A percentile compares a stretch with the other conserved stretches of the same genome.
phyloP scores from a whole-genome alignment of 1,284 basidiomycete genomes.

The Sanghuangporus baumii region DNA sequence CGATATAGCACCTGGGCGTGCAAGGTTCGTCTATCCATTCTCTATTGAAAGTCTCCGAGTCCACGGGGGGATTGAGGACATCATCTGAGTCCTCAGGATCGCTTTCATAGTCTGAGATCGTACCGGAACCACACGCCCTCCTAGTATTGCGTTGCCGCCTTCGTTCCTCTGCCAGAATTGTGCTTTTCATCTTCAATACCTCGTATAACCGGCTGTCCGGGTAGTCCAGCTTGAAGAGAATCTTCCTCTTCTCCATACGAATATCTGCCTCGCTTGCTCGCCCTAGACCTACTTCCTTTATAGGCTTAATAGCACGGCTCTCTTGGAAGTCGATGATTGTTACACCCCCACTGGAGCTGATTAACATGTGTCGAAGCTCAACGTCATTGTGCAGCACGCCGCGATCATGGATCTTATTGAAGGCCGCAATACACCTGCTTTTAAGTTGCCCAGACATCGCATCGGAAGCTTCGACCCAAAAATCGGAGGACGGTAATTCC shows the following conservation, averaged over 20 bases:
- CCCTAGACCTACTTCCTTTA: constrained; percentile 32
- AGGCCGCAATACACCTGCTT: constrained; percentile 41
- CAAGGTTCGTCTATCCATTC: constrained; percentile 9
- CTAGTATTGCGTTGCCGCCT: not conserved
- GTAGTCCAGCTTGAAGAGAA: constrained; percentile 45
- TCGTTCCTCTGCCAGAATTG: not conserved
- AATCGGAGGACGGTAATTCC: constrained; percentile 46
- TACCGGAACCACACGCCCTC: not conserved
- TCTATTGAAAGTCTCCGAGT: not conserved
- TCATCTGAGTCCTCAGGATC: constrained; percentile 10
- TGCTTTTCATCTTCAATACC: not conserved
- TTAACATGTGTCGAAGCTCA: constrained; percentile 49
- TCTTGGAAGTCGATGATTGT: constrained; percentile 53
- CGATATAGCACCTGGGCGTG: constrained; percentile 8
- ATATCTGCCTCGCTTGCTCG: constrained; percentile 38
- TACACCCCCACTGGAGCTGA: constrained; percentile 49
- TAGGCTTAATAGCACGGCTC: constrained; percentile 35
- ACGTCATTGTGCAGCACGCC: constrained; percentile 48
- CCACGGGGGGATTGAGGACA: constrained; percentile 10
- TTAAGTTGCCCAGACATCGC: constrained; percentile 48
- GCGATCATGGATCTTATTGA: constrained; percentile 40
- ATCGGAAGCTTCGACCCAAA: constrained; percentile 51
- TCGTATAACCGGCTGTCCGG: not conserved
- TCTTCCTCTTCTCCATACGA: constrained; percentile 45
- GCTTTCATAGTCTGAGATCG: not conserved